Evolutionary conservation across 768 basidiomycete species (phyloP).

Genomic region (Serendipita vermifera): DNA sequence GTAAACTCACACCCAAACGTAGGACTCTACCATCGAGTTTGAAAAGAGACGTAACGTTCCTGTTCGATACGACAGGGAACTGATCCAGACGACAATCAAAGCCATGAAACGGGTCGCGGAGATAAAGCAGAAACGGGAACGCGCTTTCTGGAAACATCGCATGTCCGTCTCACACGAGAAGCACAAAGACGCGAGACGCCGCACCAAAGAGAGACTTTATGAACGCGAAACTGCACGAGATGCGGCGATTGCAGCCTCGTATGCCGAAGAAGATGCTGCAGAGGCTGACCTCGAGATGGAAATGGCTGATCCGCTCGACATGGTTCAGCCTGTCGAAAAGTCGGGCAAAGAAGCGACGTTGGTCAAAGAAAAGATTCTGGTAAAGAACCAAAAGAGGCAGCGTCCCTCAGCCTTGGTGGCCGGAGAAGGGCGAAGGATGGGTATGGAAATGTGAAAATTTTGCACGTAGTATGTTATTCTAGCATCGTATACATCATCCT

Average conservation of each 20-base stretch:
- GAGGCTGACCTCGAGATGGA: slow-evolving; percentile 54
- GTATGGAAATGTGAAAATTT: slow-evolving; percentile 58
- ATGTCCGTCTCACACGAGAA: slow-evolving; percentile 16
- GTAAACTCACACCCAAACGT: slow-evolving; percentile 1
- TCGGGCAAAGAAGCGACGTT: slow-evolving; percentile 28
- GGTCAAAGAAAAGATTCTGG: slow-evolving; percentile 68
- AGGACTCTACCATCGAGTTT: slow-evolving; percentile 98
- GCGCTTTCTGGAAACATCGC: slow-evolving; percentile 86
- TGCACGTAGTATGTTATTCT: too few species aligned
- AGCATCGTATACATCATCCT: too few species aligned
- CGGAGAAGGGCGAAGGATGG: slow-evolving; percentile 80
- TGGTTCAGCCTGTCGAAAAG: slow-evolving; percentile 49
- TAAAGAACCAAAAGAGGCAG: slow-evolving; percentile 37
- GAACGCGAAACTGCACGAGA: background rate
- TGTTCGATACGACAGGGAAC: slow-evolving; percentile 89
- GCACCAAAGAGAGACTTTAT: background rate
- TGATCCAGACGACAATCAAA: slow-evolving; percentile 83
- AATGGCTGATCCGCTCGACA: slow-evolving; percentile 42
- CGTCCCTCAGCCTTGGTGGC: slow-evolving; percentile 54
- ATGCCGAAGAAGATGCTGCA: slow-evolving; percentile 34
- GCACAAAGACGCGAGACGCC: slow-evolving; percentile 32
- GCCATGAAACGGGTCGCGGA: slow-evolving; percentile 93
- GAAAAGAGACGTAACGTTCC: slow-evolving; percentile 98
- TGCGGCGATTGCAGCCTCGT: background rate
- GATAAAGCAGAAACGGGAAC: slow-evolving; percentile 80